These are phyloP conservation scores for Auxenochlorella protothecoides DNA, from an alignment of 139 green algal genomes.

Conservation along the genomic window DNA sequence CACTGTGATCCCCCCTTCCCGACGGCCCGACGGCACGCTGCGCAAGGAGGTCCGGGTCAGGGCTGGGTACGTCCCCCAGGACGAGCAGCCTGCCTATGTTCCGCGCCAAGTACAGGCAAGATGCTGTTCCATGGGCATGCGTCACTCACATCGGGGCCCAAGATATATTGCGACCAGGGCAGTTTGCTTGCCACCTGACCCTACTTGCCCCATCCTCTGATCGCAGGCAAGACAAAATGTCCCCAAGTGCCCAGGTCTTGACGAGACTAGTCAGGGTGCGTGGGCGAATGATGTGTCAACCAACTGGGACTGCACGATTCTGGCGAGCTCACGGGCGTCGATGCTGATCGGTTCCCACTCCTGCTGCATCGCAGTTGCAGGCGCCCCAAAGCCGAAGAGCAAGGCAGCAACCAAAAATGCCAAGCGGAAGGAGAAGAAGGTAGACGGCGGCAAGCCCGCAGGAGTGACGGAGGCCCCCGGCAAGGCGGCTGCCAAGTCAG, in stretches of 20 bases:
- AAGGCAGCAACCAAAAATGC: slow-evolving; percentile 35
- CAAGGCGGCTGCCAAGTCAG: background rate
- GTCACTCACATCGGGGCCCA: background rate
- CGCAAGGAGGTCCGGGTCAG: slow-evolving; percentile 68
- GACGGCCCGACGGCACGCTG: slow-evolving; percentile 58
- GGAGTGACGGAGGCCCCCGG: background rate
- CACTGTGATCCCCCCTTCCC: slow-evolving; percentile 33
- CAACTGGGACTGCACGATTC: no score
- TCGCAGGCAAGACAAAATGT: slow-evolving; percentile 11
- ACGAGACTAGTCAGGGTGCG: slow-evolving; percentile 18
- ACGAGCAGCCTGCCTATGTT: slow-evolving; percentile 64
- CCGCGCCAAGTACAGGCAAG: no score
- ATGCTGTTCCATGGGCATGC: no score
- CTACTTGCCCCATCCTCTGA: slow-evolving; percentile 20
- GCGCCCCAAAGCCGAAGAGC: slow-evolving; percentile 7
- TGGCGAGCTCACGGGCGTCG: no score
- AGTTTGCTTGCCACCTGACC: background rate
- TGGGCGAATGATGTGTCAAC: background rate
- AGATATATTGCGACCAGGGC: background rate
- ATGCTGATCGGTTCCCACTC: background rate
- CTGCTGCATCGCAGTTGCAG: background rate
- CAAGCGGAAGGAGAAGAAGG: slow-evolving; percentile 33
- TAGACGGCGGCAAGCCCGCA: background rate
- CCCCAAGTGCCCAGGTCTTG: slow-evolving; percentile 49
- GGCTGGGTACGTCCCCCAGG: slow-evolving; percentile 73